Evolutionary conservation across 176 grass and related monocot species (phyloP), one percentile per base, ranked within the genome.

Genomic region (Ensete glaucum): DNA sequence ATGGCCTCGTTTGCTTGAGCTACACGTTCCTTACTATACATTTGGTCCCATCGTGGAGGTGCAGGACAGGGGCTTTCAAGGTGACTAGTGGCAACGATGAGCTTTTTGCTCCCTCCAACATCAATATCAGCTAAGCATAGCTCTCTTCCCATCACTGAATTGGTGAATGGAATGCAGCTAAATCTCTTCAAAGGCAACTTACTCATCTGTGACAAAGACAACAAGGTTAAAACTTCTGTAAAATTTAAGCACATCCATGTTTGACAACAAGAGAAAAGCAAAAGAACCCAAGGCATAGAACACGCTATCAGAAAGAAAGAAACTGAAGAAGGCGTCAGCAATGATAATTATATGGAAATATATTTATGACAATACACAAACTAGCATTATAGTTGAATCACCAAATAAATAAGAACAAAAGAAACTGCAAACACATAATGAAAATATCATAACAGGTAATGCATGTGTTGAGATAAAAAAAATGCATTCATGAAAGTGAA

Each of bases 11-110:
- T 88, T 50, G 90, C 94, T 79, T 93, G 94, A 71, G 10, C 52
- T 56, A 87, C 49, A 1, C 90, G 87, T 62, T 97, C 83, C 68
- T 85, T 80, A 4, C 88, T 88, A 57, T 87, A 93, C 90, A 93
- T 97, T 77, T 90, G 94, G 79, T 97, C 83, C 94, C 94, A 97
- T 23, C 62, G 64, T 15, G 92, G 92, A 76, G 92, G 89, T 55
- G 76, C 76, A 76, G 92, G 88, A 62, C 88, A 97, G 26, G 94
- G 90, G 27, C 87, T 93, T 81, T 97, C 90, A 17, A 97, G 88
- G 77, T 97, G 94, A 62, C 74, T 87, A 17, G 94, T 97, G 8
- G 81, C 93, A 65, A 96, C 9, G 1, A 73, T 13, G 43, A 96
- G 21, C 10, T 70, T 86, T 27, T 51, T 66, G 22, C 17, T 19